phyloP scores from a whole-genome alignment of 306 rosid genomes.

The Neltuma alba region DNA sequence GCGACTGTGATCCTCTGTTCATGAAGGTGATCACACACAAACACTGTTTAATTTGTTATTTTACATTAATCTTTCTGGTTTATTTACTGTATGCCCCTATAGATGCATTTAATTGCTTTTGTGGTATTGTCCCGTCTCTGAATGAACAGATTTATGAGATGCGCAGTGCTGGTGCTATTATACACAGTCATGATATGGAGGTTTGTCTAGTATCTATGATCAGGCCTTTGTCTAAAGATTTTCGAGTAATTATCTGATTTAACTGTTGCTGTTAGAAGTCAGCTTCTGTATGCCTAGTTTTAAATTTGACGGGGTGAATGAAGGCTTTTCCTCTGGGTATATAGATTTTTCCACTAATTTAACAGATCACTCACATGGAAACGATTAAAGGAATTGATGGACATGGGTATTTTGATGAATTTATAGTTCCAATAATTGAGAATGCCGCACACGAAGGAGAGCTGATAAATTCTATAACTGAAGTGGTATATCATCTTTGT shows the following conservation, averaged over 20 bases:
- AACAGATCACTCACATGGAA: conserved; percentile 73
- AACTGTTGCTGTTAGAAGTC: not conserved
- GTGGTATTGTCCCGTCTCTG: not conserved
- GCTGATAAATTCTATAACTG: conserved; percentile 61
- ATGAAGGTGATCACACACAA: not conserved
- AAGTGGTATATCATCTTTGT: conserved; percentile 49
- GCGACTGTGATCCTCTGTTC: not conserved
- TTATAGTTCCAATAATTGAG: conserved; percentile 70
- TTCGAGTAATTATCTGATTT: conserved; percentile 50
- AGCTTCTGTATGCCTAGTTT: not conserved
- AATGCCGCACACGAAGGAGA: conserved; percentile 65
- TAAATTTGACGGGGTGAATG: not conserved
- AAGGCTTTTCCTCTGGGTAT: not conserved
- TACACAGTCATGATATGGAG: conserved; percentile 71
- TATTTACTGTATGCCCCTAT: not conserved
- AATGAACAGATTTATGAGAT: conserved; percentile 52
- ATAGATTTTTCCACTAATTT: not conserved
- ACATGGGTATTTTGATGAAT: conserved; percentile 71
- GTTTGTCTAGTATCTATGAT: conserved; percentile 67
- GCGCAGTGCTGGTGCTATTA: conserved; percentile 69
- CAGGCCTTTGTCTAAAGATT: conserved; percentile 59
- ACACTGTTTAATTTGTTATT: not conserved
- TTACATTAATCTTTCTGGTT: too few species aligned
- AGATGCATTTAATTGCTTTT: not conserved
- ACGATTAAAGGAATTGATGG: conserved; percentile 77